These are phyloP conservation scores for Diplodia seriata DNA, from an alignment of 2,329 filamentous ascomycete genomes.

Conservation along the genomic window DNA sequence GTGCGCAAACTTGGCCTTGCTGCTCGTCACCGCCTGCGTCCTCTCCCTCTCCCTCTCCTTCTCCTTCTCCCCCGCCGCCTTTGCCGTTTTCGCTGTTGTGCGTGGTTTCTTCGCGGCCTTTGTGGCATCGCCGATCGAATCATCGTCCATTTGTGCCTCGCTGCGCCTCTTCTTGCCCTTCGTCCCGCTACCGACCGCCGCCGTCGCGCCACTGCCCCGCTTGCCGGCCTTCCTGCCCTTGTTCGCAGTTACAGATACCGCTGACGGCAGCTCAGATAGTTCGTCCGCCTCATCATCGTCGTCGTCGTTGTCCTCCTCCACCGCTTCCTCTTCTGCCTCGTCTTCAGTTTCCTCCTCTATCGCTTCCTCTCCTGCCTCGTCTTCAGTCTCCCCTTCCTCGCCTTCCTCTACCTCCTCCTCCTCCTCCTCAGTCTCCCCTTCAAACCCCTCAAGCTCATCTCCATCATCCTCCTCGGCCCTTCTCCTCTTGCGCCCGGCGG, in stretches of 20 bases:
- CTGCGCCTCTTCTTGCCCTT: background rate
- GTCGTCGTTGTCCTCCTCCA: background rate
- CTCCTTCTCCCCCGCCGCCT: background rate
- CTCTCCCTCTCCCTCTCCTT: background rate
- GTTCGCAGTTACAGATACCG: background rate
- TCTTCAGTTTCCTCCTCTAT: no score
- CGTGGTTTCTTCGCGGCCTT: no score
- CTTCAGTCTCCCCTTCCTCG: background rate
- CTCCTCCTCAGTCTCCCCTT: background rate
- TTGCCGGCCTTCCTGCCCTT: background rate
- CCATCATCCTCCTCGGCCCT: background rate
- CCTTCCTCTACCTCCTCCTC: background rate
- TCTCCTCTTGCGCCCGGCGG: background rate
- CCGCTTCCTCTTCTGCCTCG: background rate
- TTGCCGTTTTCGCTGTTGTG: background rate
- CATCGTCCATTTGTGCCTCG: background rate
- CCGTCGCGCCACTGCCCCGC: background rate
- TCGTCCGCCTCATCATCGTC: background rate
- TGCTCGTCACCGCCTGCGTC: background rate
- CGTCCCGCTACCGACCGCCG: background rate
- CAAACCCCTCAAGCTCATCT: no score
- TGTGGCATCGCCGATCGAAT: no score
- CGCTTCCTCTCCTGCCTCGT: background rate
- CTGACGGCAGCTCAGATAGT: background rate
- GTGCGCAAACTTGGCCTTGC: constrained; percentile 39